Conservation (phyloP, 192 early-diverging fungal genomes). For the Coemansia sp. region DNA sequence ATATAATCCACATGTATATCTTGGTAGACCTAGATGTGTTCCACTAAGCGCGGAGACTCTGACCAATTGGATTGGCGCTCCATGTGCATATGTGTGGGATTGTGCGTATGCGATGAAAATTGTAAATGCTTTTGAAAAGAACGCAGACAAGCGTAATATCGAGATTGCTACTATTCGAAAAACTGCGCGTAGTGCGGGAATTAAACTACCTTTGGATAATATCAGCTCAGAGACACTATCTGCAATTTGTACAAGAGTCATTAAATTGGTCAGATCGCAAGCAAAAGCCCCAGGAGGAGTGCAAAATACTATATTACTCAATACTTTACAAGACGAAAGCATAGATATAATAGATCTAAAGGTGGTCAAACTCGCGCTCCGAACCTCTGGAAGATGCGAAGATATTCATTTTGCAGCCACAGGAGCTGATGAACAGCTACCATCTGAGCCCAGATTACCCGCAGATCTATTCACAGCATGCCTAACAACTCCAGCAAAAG, state of each 20-base stretch:
- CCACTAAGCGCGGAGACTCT: slow-evolving; percentile 86
- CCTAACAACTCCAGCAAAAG: slow-evolving; percentile 92
- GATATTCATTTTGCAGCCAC: slow-evolving; percentile 96
- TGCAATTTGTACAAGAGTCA: slow-evolving; percentile 15
- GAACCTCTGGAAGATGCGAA: slow-evolving; percentile 43
- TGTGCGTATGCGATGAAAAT: slow-evolving; percentile 92
- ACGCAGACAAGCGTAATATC: slow-evolving; percentile 76
- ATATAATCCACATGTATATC: slow-evolving; percentile 53
- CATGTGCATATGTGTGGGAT: slow-evolving; percentile 95
- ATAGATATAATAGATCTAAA: not conserved
- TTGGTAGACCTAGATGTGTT: slow-evolving; percentile 84
- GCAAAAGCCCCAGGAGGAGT: not conserved
- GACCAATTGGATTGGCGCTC: slow-evolving; percentile 89
- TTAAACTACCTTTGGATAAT: slow-evolving; percentile 22
- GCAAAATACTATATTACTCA: not conserved
- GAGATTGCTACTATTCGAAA: slow-evolving; percentile 57
- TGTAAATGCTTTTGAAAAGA: slow-evolving; percentile 79
- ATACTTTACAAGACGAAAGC: no score
- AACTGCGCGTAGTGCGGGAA: slow-evolving; percentile 29
- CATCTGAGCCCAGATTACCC: slow-evolving; percentile 90
- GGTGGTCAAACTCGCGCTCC: slow-evolving; percentile 1
- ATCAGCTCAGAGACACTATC: slow-evolving; percentile 10
- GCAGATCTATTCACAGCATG: slow-evolving; percentile 97
- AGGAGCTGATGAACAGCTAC: slow-evolving; percentile 77
- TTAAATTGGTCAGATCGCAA: slow-evolving; percentile 13